Evolutionary conservation across 164 flowering plant species (phyloP).

Genomic region (Saururus chinensis): DNA sequence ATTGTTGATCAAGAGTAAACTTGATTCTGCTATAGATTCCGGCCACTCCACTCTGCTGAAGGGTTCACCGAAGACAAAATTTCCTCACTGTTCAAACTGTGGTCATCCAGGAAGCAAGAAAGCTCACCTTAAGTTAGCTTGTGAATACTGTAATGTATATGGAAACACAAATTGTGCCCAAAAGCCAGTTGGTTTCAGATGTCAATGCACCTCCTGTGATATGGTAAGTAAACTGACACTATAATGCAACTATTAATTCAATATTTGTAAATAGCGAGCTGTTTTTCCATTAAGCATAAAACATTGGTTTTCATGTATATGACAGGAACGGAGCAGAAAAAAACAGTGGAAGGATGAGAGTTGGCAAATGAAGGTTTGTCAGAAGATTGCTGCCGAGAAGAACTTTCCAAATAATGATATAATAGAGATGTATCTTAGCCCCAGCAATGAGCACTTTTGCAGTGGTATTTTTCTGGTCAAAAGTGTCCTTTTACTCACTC

Average conservation of each 20-base stretch:
- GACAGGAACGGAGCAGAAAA: slow-evolving; percentile 43
- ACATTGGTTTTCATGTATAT: slow-evolving; percentile 6
- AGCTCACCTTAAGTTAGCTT: slow-evolving; percentile 53
- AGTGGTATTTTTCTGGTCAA: slow-evolving; percentile 25
- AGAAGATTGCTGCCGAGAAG: slow-evolving; percentile 45
- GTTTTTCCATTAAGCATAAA: neutral
- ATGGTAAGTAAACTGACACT: slow-evolving; percentile 25
- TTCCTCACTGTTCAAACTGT: slow-evolving; percentile 78
- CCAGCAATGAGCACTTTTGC: slow-evolving; percentile 26
- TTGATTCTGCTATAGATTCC: slow-evolving; percentile 11
- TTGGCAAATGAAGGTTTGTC: slow-evolving; percentile 61
- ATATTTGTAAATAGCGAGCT: too few species aligned
- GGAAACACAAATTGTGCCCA: slow-evolving; percentile 32
- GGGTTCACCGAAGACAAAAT: slow-evolving; percentile 25
- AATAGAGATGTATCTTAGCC: slow-evolving; percentile 49
- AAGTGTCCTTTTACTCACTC: neutral
- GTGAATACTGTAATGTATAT: slow-evolving; percentile 44
- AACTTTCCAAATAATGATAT: slow-evolving; percentile 74
- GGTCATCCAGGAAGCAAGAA: slow-evolving; percentile 91
- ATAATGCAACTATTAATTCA: too few species aligned
- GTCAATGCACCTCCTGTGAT: slow-evolving; percentile 59
- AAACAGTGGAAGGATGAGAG: slow-evolving; percentile 41
- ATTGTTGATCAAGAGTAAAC: slow-evolving; percentile 7
- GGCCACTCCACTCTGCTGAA: slow-evolving; percentile 11
- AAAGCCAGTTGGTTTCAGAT: slow-evolving; percentile 61